These are phyloP conservation scores for Aspergillus asperescens DNA, from an alignment of 495 filamentous ascomycete species.

Conservation along the genomic window DNA sequence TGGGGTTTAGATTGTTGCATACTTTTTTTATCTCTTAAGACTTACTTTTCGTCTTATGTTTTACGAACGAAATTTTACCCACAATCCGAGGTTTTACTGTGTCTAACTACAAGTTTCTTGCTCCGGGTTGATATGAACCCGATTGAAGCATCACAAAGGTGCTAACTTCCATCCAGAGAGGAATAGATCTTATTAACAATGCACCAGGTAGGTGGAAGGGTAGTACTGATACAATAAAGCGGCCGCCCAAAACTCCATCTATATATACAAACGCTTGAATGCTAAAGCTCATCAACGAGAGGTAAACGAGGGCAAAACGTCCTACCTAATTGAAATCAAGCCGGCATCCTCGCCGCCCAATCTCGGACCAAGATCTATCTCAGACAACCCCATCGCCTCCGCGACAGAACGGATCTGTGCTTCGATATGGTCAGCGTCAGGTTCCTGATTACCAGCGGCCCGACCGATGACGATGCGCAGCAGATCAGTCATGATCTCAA, in stretches of 20 bases:
- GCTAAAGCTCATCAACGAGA: no score
- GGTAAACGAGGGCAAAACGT: neutral
- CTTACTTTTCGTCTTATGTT: neutral
- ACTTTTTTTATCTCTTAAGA: neutral
- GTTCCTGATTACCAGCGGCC: constrained; percentile 27
- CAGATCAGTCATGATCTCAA: constrained; percentile 47
- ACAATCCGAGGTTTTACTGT: neutral
- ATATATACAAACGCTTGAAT: neutral
- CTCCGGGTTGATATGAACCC: no score
- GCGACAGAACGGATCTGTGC: constrained; percentile 43
- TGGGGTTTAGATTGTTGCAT: neutral
- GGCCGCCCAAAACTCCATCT: neutral
- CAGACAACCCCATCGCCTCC: constrained; percentile 49
- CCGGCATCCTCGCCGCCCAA: constrained; percentile 29
- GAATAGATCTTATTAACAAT: no score
- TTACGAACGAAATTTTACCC: neutral
- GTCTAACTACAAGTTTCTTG: no score
- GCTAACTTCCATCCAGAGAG: no score
- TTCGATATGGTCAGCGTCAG: constrained; percentile 24
- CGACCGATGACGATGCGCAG: constrained; percentile 49
- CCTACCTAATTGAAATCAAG: constrained; percentile 17
- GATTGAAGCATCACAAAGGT: no score
- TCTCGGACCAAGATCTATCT: constrained; percentile 30
- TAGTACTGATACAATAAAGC: no score
- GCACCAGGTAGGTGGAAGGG: no score